These are phyloP conservation scores for Rhizomucor miehei DNA, from an alignment of 371 early-diverging fungal genomes.

Conservation along the genomic window DNA sequence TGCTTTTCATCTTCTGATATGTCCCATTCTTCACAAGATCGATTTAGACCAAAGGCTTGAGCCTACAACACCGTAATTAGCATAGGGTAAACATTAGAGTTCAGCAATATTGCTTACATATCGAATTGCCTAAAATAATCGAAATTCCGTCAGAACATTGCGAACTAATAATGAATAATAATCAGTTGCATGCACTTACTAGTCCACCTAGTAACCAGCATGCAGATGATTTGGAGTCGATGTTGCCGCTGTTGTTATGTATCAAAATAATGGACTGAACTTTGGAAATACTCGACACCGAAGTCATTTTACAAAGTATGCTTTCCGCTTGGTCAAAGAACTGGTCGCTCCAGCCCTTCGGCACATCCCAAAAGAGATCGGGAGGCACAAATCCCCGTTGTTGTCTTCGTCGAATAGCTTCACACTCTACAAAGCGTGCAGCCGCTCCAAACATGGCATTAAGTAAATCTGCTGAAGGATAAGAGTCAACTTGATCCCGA, in stretches of 20 bases:
- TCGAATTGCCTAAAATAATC: conserved; percentile 19
- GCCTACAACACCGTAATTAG: conserved; percentile 15
- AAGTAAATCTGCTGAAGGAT: conserved; percentile 37
- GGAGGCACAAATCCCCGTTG: conserved; percentile 6
- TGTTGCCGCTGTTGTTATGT: conserved; percentile 36
- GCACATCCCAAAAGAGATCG: conserved; percentile 39
- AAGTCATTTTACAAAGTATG: conserved; percentile 16
- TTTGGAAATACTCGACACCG: conserved; percentile 30
- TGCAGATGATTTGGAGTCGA: conserved; percentile 45
- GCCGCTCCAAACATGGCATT: conserved; percentile 54
- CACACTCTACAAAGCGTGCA: conserved; percentile 44
- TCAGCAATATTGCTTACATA: conserved; percentile 14
- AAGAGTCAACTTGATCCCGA: conserved; percentile 38
- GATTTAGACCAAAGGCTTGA: conserved; percentile 38
- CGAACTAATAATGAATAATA: background rate
- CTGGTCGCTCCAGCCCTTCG: conserved; percentile 37
- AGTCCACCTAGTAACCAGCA: conserved; percentile 41
- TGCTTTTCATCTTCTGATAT: conserved; percentile 45
- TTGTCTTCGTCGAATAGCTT: conserved; percentile 17
- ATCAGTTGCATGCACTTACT: conserved; percentile 9
- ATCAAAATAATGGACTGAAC: conserved; percentile 41
- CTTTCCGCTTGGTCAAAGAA: conserved; percentile 40
- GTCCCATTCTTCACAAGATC: conserved; percentile 43
- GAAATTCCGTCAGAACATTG: background rate
- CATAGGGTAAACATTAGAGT: background rate